phyloP scores from a whole-genome alignment of 2,329 filamentous ascomycete species.

The Emergomyces orientalis region DNA sequence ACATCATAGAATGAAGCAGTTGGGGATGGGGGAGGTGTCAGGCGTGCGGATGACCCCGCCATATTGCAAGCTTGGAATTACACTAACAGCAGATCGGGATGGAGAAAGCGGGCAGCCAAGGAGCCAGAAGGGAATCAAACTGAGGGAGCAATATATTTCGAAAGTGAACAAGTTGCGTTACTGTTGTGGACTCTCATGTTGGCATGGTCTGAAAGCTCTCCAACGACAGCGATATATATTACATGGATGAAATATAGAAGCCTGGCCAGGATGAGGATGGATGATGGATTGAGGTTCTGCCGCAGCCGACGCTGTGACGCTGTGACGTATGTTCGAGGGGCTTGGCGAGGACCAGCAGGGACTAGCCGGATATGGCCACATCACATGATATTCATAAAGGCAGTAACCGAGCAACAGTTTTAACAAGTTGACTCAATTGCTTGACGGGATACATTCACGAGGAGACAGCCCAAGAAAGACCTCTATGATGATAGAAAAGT shows the following conservation, averaged over 20 bases:
- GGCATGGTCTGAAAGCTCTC: neutral
- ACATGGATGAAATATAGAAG: neutral
- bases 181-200: neutral
- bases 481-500: neutral
- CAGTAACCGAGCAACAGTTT: too few species aligned
- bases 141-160: neutral
- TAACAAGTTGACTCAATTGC: too few species aligned
- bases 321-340: neutral
- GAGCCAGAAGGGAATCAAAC: neutral
- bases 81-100: neutral
- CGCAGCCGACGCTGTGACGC: neutral
- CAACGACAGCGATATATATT: neutral
- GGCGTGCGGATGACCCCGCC: slow-evolving; percentile 25
- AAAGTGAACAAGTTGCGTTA: neutral
- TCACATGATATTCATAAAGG: neutral
- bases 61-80: slow-evolving; percentile 17
- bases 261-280: neutral
- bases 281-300: neutral
- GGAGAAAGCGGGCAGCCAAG: too few species aligned
- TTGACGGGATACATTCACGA: too few species aligned
- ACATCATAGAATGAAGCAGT: slow-evolving; percentile 87
- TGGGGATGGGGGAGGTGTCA: slow-evolving; percentile 54
- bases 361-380: neutral
- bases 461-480: neutral
- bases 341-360: neutral